Conservation (phyloP, 2,329 filamentous ascomycete genomes). For the Chaetomium strumarium region DNA sequence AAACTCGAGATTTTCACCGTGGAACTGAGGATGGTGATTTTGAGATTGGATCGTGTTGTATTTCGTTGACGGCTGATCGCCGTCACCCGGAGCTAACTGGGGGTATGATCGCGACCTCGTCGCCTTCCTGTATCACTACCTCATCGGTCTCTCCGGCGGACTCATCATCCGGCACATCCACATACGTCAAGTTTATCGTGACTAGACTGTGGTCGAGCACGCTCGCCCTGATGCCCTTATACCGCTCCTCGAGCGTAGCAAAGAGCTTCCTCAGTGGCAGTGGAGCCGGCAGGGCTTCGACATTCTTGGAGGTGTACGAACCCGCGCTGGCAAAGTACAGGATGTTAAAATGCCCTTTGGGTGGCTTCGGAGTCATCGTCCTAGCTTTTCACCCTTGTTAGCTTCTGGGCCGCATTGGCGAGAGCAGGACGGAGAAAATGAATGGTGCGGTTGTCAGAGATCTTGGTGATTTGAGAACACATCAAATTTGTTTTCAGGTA, state of each 20-base stretch:
- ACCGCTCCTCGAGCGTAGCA: slow-evolving; percentile 58
- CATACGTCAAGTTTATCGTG: slow-evolving; percentile 75
- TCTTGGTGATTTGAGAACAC: slow-evolving; percentile 63
- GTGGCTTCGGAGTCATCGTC: slow-evolving; percentile 39
- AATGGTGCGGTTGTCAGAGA: slow-evolving; percentile 49
- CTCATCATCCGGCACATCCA: slow-evolving; percentile 53
- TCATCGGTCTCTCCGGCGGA: slow-evolving; percentile 38
- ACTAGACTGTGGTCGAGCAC: slow-evolving; percentile 69
- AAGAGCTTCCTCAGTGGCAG: slow-evolving; percentile 59
- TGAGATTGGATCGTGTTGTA: not conserved
- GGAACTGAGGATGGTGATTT: not conserved
- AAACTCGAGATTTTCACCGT: no score
- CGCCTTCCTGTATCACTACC: slow-evolving; percentile 60
- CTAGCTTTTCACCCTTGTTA: slow-evolving; percentile 13
- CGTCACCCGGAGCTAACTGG: slow-evolving; percentile 76
- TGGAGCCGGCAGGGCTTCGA: slow-evolving; percentile 61
- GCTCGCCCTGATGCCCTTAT: slow-evolving; percentile 62
- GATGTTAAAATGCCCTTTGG: slow-evolving; percentile 65
- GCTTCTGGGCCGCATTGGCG: slow-evolving; percentile 1
- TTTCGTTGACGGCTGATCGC: not conserved
- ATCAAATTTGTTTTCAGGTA: slow-evolving; percentile 53
- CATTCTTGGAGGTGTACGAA: slow-evolving; percentile 62
- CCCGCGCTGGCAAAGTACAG: slow-evolving; percentile 76
- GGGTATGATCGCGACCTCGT: slow-evolving; percentile 83
- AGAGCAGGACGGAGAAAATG: not conserved